Evolutionary conservation across 768 basidiomycete species (phyloP).

Genomic region (Agaricus subrufescens): DNA sequence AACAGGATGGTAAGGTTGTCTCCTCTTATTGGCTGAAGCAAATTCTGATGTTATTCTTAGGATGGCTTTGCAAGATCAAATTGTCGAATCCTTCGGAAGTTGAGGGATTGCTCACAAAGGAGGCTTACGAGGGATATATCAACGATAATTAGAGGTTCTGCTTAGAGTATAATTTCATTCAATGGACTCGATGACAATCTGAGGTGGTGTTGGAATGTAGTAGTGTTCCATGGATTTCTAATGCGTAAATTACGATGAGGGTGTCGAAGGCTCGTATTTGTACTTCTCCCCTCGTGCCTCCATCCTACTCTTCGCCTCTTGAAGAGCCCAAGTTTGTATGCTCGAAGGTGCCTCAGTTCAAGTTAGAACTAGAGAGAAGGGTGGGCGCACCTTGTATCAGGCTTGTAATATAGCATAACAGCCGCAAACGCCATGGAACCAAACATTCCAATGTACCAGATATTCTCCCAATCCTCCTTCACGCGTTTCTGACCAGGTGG

Average conservation of each 20-base stretch:
- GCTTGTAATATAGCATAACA: conserved; percentile 85
- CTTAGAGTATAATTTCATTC: not conserved
- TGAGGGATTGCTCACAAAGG: conserved; percentile 65
- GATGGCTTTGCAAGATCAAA: conserved; percentile 95
- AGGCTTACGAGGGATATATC: conserved; percentile 57
- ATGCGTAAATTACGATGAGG: conserved; percentile 21
- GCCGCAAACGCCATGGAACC: conserved; percentile 75
- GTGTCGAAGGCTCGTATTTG: conserved; percentile 64
- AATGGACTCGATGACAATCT: not conserved
- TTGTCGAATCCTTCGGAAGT: conserved; percentile 77
- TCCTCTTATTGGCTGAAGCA: not conserved
- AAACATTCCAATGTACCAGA: conserved; percentile 91
- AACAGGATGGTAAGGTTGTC: conserved; percentile 62
- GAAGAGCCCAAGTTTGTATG: conserved; percentile 89
- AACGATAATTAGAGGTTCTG: conserved; percentile 22
- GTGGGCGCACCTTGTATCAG: conserved; percentile 78
- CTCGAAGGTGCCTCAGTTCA: conserved; percentile 32
- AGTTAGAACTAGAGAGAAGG: not conserved
- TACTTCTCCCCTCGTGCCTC: conserved; percentile 90
- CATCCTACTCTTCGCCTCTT: conserved; percentile 87
- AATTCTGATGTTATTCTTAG: conserved; percentile 31
- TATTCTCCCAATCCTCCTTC: conserved; percentile 87
- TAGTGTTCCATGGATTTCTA: not conserved
- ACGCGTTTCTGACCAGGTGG: conserved; percentile 80
- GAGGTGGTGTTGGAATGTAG: not conserved